Percentiles rank a stretch among this genome's conserved stretches.
Conservation (phyloP, 2,329 filamentous ascomycete genomes). For the Verticillium klebahnii region DNA sequence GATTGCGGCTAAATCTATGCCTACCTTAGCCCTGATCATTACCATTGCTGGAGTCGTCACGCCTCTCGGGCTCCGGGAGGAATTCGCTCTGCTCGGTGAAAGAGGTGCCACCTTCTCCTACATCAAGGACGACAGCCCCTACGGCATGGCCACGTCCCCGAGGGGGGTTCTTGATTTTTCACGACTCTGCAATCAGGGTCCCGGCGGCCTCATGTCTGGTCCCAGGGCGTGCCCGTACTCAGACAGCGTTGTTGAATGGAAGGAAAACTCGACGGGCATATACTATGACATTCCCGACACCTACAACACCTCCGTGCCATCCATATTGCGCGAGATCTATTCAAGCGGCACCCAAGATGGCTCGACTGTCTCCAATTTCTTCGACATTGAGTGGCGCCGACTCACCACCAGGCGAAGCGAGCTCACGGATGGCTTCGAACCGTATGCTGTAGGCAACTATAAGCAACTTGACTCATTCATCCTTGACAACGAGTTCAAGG, state of each 20-base stretch:
- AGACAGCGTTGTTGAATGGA: constrained; percentile 10
- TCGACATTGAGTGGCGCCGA: constrained; percentile 33
- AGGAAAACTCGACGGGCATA: constrained; percentile 16
- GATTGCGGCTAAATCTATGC: constrained; percentile 11
- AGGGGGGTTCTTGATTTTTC: constrained; percentile 25
- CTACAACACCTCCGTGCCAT: constrained; percentile 23
- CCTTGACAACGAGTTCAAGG: constrained; percentile 23
- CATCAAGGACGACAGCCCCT: constrained; percentile 27
- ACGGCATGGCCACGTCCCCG: constrained; percentile 31
- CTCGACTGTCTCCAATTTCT: constrained; percentile 33
- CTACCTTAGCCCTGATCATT: constrained; percentile 25
- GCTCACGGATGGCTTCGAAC: constrained; percentile 23
- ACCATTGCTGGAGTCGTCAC: constrained; percentile 39
- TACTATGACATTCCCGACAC: constrained; percentile 7
- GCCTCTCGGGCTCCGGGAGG: constrained; percentile 39
- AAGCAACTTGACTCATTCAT: constrained; percentile 20
- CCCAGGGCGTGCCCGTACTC: constrained; percentile 20
- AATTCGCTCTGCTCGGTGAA: constrained; percentile 19
- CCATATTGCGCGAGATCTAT: constrained; percentile 26
- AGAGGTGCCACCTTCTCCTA: constrained; percentile 28
- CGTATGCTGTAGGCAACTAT: constrained; percentile 20
- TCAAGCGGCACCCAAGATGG: constrained; percentile 26
- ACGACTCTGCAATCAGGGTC: constrained; percentile 20
- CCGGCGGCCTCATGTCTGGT: constrained; percentile 12
- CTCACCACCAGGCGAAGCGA: constrained; percentile 14